Conservation (phyloP, 1,284 basidiomycete genomes). For the Pulveroboletus sp. region DNA sequence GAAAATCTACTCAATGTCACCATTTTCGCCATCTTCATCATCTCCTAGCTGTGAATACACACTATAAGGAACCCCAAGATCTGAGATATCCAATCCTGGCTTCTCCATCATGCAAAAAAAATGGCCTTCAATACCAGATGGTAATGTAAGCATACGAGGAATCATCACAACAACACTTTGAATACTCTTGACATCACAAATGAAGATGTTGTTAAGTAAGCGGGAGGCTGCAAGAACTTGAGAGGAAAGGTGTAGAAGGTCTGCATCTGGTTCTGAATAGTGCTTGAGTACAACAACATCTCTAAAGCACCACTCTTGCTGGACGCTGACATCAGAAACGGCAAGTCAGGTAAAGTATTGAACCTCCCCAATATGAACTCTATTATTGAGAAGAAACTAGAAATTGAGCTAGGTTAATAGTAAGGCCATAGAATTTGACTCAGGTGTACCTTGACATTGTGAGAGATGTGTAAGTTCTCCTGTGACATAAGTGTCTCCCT, state of each 20-base stretch:
- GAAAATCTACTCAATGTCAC: too few relatives aligned
- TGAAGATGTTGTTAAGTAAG: not conserved
- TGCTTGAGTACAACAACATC: not conserved
- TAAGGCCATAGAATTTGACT: not conserved
- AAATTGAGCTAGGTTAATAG: not conserved
- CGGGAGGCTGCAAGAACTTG: not conserved
- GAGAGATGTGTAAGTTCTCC: not conserved
- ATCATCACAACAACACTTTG: not conserved
- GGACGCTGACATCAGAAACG: not conserved
- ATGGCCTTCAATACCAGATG: too few relatives aligned
- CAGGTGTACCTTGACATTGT: not conserved
- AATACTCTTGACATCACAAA: not conserved
- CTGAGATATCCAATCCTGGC: too few relatives aligned
- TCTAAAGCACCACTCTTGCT: not conserved
- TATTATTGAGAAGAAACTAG: not conserved
- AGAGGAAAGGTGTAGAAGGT: not conserved
- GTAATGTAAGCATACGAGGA: too few relatives aligned
- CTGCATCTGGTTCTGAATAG: not conserved
- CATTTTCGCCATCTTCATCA: too few relatives aligned
- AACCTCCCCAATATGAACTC: not conserved
- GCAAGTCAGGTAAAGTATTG: not conserved
- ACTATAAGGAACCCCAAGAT: too few relatives aligned
- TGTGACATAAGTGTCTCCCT: not conserved
- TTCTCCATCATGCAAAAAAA: too few relatives aligned
- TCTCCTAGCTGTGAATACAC: too few relatives aligned